Conservation (phyloP, 495 filamentous ascomycete species). For the Annulohypoxylon bovei region DNA sequence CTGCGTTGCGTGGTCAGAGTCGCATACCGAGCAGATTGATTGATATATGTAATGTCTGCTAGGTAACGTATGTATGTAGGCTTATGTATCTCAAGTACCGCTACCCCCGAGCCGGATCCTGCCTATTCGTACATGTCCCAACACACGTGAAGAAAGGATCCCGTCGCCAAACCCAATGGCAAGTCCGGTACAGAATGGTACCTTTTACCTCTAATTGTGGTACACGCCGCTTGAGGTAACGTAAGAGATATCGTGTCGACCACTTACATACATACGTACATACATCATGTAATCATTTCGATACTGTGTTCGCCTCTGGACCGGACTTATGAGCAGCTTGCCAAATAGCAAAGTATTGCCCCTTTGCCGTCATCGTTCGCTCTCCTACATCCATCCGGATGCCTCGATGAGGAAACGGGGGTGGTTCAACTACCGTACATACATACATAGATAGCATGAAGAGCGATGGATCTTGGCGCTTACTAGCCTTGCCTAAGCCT, state of each 20-base stretch:
- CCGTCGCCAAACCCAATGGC: conserved; percentile 23
- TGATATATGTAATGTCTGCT: conserved; percentile 8
- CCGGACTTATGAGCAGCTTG: conserved; percentile 20
- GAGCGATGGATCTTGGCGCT: conserved; percentile 32
- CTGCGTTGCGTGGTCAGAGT: conserved; percentile 40
- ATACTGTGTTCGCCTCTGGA: conserved; percentile 29
- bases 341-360: conserved; percentile 9
- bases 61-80: conserved; percentile 2
- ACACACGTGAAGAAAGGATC: conserved; percentile 36
- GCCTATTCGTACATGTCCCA: conserved; percentile 16
- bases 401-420: conserved; percentile 21
- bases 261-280: conserved; percentile 4
- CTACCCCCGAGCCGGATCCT: conserved; percentile 18
- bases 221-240: conserved; percentile 21
- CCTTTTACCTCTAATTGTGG: conserved; percentile 1
- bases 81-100: conserved; percentile 19
- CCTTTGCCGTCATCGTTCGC: conserved; percentile 2
- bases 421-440: conserved; percentile 2
- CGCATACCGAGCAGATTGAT: conserved; percentile 27
- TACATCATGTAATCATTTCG: background rate
- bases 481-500: conserved; percentile 41
- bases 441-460: too few relatives aligned
- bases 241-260: conserved; percentile 22
- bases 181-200: conserved; percentile 1
- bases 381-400: conserved; percentile 29